Base-by-base conservation (phyloP, 2,329 filamentous ascomycete genomes). In the Aureobasidium sp. region DNA sequence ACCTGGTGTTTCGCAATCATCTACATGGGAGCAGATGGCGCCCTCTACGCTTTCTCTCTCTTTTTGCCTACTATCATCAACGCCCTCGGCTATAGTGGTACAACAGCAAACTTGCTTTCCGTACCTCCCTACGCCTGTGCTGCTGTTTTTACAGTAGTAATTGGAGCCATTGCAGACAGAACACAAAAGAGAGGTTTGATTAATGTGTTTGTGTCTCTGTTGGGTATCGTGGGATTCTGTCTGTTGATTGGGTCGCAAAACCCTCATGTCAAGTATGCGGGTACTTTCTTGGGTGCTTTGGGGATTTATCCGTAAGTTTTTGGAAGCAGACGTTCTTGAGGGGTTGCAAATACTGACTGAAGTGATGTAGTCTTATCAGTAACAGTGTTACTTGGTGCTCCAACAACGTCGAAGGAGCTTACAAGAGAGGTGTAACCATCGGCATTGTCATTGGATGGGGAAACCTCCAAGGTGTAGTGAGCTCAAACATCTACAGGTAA, bases 391-490 rank as follows among this genome's bases (percentile, higher is more conserved):
- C 87, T 2, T 97, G 92, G 92, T 80, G 87, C n/a, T 85, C 87
- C 51, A 97, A 97, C 76, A 97, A 96, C 65, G 82, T 86, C 39
- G 92, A 96, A 74, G 89, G 92, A 14, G 89, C 93, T 2, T 96
- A 96, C 76, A 96, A 96, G 78, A 85, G 92, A 37, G 92, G 91
- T 41, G 87, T 96, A n/a, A 90, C 90, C 0, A 76, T 97, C 0
- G 92, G 92, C 0, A 86, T 96, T 65, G 88, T 96, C 58, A 95
- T 97, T 63, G 91, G 76, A 29, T 96, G 90, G 90, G 92, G 92
- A 37, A 96, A 97, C 70, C 77, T 97, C 1, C 53, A 57, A 21
- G 92, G 92, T 39, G 84, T 96, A 27, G 88, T 96, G 14, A 37
- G 34, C 14, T 37, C 3, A 14, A 11, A 37, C 34, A 37, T 21